Base-by-base conservation (phyloP, 1,139 yeast genomes). In the Suhomyces kunorum region DNA sequence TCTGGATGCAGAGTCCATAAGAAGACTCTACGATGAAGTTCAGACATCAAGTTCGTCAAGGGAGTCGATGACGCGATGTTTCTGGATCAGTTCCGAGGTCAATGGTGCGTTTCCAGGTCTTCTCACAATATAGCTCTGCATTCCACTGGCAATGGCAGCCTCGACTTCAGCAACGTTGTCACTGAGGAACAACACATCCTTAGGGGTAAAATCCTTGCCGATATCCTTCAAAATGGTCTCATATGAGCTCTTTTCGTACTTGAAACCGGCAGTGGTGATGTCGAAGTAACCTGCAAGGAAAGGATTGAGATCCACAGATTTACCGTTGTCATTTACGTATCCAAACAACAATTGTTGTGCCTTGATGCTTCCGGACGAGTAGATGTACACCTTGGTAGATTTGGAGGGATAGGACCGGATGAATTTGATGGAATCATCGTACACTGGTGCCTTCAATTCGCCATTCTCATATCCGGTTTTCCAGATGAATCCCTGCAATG, bases 301-400 rank as follows among this genome's bases (percentile, higher is more conserved):
- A 1, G 63, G 59, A 38, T 79, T 85, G 55, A 88, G 60, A 58
- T 86, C 84, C 14, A 62, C 51, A 6, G 61, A 48, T 6, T 55
- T 54, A 0, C 44, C 48, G 9, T 56, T 48, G 26, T 55, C 63
- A 33, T 65, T 61, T 5, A 86, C 90, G 56, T 87, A 77, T 0
- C 72, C 73, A 56, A 90, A 87, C 43, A 90, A 66, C 44, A 89
- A 65, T 47, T 82, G 82, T 54, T 90, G 98, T 0, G 97, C 97
- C 42, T 80, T 76, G 24, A 90, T 80, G 37, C 94, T 83, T 1
- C 98, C 98, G n/a, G 95, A 86, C 0, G 97, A 88, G 62, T 90
- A 90, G 14, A 90, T 88, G 56, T 74, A 87, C 0, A 87, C 68
- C 6, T 66, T 63, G 8, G 49, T 49, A 6, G 44, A 34, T 1